Percentiles rank a stretch among this genome's conserved stretches.
phyloP scores from a whole-genome alignment of 306 rosid species.

The Inga leiocalycina region DNA sequence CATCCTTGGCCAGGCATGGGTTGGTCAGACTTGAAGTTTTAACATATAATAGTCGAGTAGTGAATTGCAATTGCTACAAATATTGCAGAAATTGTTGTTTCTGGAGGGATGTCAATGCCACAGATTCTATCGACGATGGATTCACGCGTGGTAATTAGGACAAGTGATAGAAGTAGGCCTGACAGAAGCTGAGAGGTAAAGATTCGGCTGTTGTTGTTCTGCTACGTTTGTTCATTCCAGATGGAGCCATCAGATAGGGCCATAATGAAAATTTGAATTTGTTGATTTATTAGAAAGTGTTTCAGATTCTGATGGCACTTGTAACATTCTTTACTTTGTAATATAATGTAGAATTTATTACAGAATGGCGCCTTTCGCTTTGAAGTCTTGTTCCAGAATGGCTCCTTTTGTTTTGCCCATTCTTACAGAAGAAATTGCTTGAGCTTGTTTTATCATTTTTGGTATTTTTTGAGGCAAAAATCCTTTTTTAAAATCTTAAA shows the following conservation, averaged over 20 bases:
- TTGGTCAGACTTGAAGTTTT: not conserved
- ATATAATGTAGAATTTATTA: conserved; percentile 49
- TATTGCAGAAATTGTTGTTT: conserved; percentile 87
- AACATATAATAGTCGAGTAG: conserved; percentile 18
- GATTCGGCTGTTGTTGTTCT: conserved; percentile 34
- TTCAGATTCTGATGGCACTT: conserved; percentile 43
- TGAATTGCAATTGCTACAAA: not conserved
- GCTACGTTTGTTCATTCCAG: conserved; percentile 34
- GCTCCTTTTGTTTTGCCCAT: not conserved
- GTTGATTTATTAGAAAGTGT: conserved; percentile 33
- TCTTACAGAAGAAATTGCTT: not conserved
- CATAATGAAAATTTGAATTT: conserved; percentile 30
- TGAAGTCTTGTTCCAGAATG: conserved; percentile 17
- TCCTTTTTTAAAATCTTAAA: not conserved
- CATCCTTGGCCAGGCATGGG: not conserved
- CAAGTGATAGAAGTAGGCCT: conserved; percentile 57
- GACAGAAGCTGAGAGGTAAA: conserved; percentile 55
- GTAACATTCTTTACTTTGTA: conserved; percentile 45
- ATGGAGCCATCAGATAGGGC: conserved; percentile 40
- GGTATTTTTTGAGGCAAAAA: not conserved
- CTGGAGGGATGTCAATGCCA: conserved; percentile 99
- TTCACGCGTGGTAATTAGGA: conserved; percentile 36
- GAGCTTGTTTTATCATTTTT: not conserved
- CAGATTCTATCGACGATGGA: conserved; percentile 79
- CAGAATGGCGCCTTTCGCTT: conserved; percentile 39